Evolutionary conservation across 192 early-diverging fungal genomes (phyloP), one percentile per base, ranked within the genome.

Genomic region (Rhizophagus clarus): DNA sequence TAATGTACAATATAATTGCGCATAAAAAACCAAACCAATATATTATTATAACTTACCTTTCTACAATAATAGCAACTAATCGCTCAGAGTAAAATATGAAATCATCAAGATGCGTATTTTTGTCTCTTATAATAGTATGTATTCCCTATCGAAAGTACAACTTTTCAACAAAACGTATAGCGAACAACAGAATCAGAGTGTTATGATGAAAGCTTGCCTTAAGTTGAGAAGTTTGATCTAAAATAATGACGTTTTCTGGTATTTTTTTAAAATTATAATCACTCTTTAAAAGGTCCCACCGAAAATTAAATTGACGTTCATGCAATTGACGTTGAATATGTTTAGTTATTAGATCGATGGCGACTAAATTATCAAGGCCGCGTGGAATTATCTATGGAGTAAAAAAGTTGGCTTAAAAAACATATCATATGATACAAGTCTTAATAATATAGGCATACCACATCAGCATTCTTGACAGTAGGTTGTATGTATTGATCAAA

Each of bases 81-180:
- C 97, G 91, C 81, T 98, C 96, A 14, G 95, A 89, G 82, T 96
- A 95, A 80, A 97, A 98, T 61, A 96, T 91, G 86, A 98, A 97
- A 81, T 98, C 95, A 74, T 92, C 89, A 68, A 95, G 89, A 24
- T 85, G 85, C 0, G 94, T 94, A 20, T 81, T 83, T 61, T 86
- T 80, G 81, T 96, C 91, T 37, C 94, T 89, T 15, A 97, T 88
- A 40, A 95, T 94, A 24, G 96, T 97, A 70, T 95, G 95, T 74
- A 97, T 88, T 10, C 92, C 92, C 88, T 90, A 75, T 29, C 10
- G 24, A 26, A 72, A 62, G 26, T 11, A 60, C 7, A 2, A 32
- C 31, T 67, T 67, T 31, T 56, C 24, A 74, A 4, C 9, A 79
- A 81, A 81, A 64, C 0, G 45, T 64, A 60, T 4, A 45, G 24